Evolutionary conservation across 2,329 filamentous ascomycete genomes (phyloP), one percentile per base, ranked within the genome.

Genomic region (Fusarium zealandicum): DNA sequence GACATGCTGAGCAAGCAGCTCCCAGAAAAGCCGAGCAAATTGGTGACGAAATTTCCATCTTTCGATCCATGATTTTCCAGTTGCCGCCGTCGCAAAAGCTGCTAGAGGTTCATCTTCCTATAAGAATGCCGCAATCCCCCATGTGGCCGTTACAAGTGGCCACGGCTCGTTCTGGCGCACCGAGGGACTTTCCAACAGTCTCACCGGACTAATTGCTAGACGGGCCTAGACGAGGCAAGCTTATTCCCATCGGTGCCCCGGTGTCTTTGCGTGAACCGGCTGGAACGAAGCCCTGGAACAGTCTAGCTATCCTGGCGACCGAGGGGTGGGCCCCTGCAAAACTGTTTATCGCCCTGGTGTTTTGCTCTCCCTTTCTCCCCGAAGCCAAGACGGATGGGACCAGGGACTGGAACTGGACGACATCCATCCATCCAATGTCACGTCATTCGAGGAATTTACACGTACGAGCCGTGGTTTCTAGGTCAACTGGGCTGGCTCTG

Each of bases 91-190:
- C 6, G 22, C 6, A 14, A 51, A 42, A 44, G 13, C 27, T 41
- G 27, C 40, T 33, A 6, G 28, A 41, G 46, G 28, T 46, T 11
- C 16, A 59, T 59, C 31, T 37, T 9, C 58, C 58, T 51, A 47
- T 61, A 14, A 62, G 18, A 61, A 38, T 12, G 17, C 43, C 14
- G 48, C 49, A 39, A 55, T 55, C 36, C 58, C 58, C 58, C 58
- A 61, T 61, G 58, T 61, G 58, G 44, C 33, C 58, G 49, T 59
- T 60, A 31, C 44, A 56, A 46, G 35, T 40, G 51, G 44, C 51
- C 22, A 54, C 20, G 17, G 17, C 31, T 30, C 42, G 39, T 41
- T 61, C 36, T 17, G 39, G 53, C 20, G 16, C 17, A 38, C 22
- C 27, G 43, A 57, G 40, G 52, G 31, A 39, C 35, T 46, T 32